phyloP scores from a whole-genome alignment of 2,329 filamentous ascomycete genomes.

The Bipolaris victoriae region DNA sequence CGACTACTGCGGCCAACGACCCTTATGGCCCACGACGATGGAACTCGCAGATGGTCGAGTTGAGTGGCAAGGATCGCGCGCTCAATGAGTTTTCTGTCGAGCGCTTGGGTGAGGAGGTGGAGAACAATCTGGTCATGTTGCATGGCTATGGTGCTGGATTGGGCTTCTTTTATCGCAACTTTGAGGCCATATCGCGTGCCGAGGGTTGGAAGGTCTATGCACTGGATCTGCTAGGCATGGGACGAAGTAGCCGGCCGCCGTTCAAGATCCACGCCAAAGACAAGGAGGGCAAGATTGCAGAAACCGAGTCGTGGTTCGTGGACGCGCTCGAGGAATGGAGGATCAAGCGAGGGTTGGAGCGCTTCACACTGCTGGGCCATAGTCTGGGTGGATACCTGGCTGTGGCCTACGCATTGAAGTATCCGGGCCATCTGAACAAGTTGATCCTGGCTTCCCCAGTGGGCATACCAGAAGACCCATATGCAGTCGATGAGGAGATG shows the following conservation, averaged over 20 bases:
- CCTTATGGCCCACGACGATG: conserved; percentile 85
- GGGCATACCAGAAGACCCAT: conserved; percentile 92
- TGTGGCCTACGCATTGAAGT: conserved; percentile 93
- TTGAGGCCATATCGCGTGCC: conserved; percentile 80
- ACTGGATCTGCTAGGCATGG: conserved; percentile 95
- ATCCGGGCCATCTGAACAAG: conserved; percentile 93
- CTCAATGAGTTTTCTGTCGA: conserved; percentile 95
- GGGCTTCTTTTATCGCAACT: conserved; percentile 98
- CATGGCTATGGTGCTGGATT: conserved; percentile 96
- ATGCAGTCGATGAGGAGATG: conserved; percentile 80
- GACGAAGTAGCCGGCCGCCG: conserved; percentile 79
- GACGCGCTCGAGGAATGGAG: conserved; percentile 98
- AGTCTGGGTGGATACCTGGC: conserved; percentile 94
- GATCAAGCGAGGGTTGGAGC: conserved; percentile 83
- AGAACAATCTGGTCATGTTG: conserved; percentile 91
- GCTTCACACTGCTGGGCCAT: conserved; percentile 92
- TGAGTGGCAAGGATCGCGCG: conserved; percentile 84
- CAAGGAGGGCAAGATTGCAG: conserved; percentile 76
- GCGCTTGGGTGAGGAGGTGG: conserved; percentile 75
- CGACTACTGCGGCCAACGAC: conserved; percentile 63
- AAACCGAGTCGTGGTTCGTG: conserved; percentile 95
- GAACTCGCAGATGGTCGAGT: conserved; percentile 81
- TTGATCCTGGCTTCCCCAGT: conserved; percentile 94
- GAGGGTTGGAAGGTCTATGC: conserved; percentile 89
- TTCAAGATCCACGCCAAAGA: conserved; percentile 88